Base-by-base conservation (phyloP, 805 yeast species). In the Ogataea trehaloabstinens region DNA sequence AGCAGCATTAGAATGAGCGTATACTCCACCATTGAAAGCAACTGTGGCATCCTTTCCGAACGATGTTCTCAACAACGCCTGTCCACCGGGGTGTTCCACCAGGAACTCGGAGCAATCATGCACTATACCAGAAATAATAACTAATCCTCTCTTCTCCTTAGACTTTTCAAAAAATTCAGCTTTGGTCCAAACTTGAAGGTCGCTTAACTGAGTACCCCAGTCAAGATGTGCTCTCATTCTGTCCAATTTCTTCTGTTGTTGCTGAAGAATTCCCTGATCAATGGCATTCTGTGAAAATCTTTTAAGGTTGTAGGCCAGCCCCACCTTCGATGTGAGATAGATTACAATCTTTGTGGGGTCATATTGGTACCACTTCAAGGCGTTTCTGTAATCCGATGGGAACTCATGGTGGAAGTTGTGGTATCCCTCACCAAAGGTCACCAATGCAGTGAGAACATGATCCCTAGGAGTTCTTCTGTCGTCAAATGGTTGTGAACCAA, bases 331-430 rank as follows among this genome's bases (percentile, higher is more conserved):
- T 39, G 74, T 63, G 5, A 62, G 20, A 63, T 71, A 84, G 51
- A 85, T 83, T 37, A 73, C 52, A 34, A 76, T 55, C 66, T 85
- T 85, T 35, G 93, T 84, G 50, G 95, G 95, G 61, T 85, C 95
- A 58, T 79, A 85, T 71, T 85, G 91, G 70, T 80, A 85, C 93
- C 93, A 85, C 60, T 78, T 82, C 58, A 85, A 73, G 25, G 93
- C 93, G 59, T 85, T 85, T 75, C 95, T 78, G 74, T 85, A 85
- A 67, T 85, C 95, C 15, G 86, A 76, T 54, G 95, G 93, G 74
- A 85, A 85, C 70, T 85, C 95, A 62, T 85, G 95, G 64, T 85
- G 95, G 79, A 85, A 85, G 67, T 85, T 85, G 58, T 85, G 93
- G 71, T 85, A 84, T 47, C 95, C 95, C 67, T 85, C 95, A 64